Evolutionary conservation across 1,139 yeast genomes (phyloP), one percentile per base, ranked within the genome.

Genomic region (Magnusiomyces ingens): DNA sequence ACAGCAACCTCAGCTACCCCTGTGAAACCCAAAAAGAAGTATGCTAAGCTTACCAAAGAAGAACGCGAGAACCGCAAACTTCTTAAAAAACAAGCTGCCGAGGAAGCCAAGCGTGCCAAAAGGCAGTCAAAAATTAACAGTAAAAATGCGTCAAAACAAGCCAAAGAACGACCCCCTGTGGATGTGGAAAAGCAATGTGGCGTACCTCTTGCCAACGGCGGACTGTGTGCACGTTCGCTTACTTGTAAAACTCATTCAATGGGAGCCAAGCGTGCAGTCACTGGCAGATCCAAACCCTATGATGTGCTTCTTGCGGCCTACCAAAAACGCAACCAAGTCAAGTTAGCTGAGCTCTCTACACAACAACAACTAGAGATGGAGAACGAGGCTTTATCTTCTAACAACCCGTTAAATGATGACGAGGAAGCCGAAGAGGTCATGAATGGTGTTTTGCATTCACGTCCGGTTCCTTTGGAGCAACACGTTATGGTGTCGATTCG

Each of bases 111-210:
- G 67, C 87, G 95, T 75, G 95, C 95, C 68, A 53, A 58, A 22
- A 59, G 58, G 47, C 59, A 59, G 47, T 50, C 51, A 19, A 57
- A 57, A 51, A 58, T 54, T 36, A 26, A 26, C 8, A 26, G 32
- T 8, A 59, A 61, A 41, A 26, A 59, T 54, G 40, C 21, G 13
- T 46, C 57, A 40, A 54, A 56, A 12, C 49, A 53, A 11, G 88
- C 95, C 0, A 85, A 86, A 60, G 95, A 95, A 40, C 87, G 85
- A 62, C 94, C 90, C 1, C 90, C 94, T 0, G 95, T 91, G 45
- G 96, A 93, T 69, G 95, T 93, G 21, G 98, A 93, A 67, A 84
- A 81, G 59, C 98, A 93, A 69, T 93, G 99, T 75, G 99, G 99
- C 67, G 99, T 93, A 6, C 87, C 90, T 2, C 72, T 93, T 56